phyloP scores from a whole-genome alignment of 225 moss, liverwort and hornwort genomes.

The Climacium dendroides region DNA sequence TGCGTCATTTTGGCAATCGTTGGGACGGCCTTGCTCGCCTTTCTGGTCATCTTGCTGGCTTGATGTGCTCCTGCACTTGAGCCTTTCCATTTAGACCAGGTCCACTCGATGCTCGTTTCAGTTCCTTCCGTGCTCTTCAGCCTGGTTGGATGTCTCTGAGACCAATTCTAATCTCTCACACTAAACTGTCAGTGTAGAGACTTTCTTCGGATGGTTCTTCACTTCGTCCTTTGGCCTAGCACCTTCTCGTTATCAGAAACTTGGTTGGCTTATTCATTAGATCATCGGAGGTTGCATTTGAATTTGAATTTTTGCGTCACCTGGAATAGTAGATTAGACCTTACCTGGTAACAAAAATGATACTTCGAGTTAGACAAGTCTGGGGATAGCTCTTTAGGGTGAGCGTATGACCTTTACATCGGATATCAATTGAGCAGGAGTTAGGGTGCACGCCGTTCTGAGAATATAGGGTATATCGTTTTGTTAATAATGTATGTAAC shows the following conservation, averaged over 20 bases:
- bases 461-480: neutral
- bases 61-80: conserved; percentile 9
- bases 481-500: conserved; percentile 34
- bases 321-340: neutral
- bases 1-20: conserved; percentile 76
- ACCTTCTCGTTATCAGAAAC: neutral
- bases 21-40: conserved; percentile 64
- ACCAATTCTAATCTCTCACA: neutral
- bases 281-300: neutral
- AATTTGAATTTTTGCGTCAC: neutral
- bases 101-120: neutral
- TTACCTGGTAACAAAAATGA: neutral
- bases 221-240: neutral
- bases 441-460: neutral
- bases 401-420: neutral
- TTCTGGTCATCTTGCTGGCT: conserved; percentile 73
- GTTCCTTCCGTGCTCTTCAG: neutral
- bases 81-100: neutral
- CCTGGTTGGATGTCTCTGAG: neutral
- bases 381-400: neutral
- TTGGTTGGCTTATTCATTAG: neutral
- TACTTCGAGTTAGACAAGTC: neutral
- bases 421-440: neutral
- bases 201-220: neutral
- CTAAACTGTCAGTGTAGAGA: neutral